Base-by-base conservation (phyloP, 2,329 filamentous ascomycete species). In the Ceratocystis cacaofunesta region DNA sequence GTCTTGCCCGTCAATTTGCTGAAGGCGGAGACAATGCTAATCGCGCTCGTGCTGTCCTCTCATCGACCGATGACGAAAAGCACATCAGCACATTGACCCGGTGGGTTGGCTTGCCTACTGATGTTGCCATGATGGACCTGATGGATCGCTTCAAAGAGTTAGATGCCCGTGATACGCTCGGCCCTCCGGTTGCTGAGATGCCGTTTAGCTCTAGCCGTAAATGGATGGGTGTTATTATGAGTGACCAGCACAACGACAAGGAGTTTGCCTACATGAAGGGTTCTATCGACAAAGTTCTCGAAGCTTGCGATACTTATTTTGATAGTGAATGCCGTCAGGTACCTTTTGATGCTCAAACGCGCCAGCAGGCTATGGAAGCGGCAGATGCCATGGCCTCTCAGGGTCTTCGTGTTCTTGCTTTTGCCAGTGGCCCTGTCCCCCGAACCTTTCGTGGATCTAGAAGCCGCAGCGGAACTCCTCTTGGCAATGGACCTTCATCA, bases 161-260 rank as follows among this genome's bases (percentile, higher is more conserved):
- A 69, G 94, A 99, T 75, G 85, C 95, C 58, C 86, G 95, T 68
- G 88, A 94, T 60, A 87, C 89, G 8, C 84, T 96, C 64, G 91
- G 91, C n/a, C 81, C 83, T 41, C 88, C 92, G 61, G 83, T 88
- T 41, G 85, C 85, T 55, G 94, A 99, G 74, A 92, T 90, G 0
- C 92, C 94, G 0, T 99, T 99, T 75, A 97, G 92, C 73, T 99
- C 94, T 0, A 91, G 96, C 73, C 84, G 92, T 66, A 99, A 99
- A 75, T 99, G 92, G 92, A 99, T 99, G 95, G 95, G 95, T 43
- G 92, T 96, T 32, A 88, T 91, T 1, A 89, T 96, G 70, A 85
- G 85, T 55, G 78, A 80, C 25, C 76, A 78, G 36, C 79, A 78
- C 67, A 77, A 78, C 64, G 85, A 88, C 46, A 85, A 85, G 68